Conservation (phyloP, 371 early-diverging fungal species). For the Chytridium lagenaria region DNA sequence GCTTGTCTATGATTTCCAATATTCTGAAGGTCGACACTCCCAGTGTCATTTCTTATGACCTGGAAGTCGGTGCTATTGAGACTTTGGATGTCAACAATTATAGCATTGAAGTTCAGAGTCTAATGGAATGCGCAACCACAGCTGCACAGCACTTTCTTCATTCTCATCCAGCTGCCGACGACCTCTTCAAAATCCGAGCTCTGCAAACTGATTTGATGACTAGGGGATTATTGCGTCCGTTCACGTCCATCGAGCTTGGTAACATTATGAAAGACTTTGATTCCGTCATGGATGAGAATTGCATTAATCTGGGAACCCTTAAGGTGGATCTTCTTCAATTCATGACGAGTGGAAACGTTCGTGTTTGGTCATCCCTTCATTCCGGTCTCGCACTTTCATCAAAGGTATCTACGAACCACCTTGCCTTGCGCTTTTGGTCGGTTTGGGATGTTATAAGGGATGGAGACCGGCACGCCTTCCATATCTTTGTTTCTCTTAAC, state of each 20-base stretch:
- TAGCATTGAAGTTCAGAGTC: not conserved
- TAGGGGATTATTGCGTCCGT: not conserved
- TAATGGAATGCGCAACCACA: not conserved
- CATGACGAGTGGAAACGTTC: not conserved
- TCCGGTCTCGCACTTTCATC: not conserved
- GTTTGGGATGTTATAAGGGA: not conserved
- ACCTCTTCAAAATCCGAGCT: not conserved
- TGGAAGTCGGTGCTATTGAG: no score
- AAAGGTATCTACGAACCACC: not conserved
- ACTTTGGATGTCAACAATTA: not conserved
- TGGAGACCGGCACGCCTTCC: not conserved
- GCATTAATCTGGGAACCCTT: not conserved
- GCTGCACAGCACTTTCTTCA: not conserved
- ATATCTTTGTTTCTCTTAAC: constrained; percentile 35
- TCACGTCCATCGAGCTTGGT: not conserved
- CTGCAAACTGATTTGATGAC: not conserved
- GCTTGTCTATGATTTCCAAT: no score
- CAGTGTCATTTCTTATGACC: no score
- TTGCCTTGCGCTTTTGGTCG: not conserved
- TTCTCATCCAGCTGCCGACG: not conserved
- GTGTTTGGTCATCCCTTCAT: constrained; percentile 11
- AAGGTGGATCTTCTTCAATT: not conserved
- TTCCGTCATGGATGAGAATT: not conserved
- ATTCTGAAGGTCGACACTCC: no score
- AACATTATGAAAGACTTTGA: not conserved